Percentiles rank a stretch among this genome's conserved stretches.
phyloP scores from a whole-genome alignment of 306 rosid genomes.

The Rosa lucieae region DNA sequence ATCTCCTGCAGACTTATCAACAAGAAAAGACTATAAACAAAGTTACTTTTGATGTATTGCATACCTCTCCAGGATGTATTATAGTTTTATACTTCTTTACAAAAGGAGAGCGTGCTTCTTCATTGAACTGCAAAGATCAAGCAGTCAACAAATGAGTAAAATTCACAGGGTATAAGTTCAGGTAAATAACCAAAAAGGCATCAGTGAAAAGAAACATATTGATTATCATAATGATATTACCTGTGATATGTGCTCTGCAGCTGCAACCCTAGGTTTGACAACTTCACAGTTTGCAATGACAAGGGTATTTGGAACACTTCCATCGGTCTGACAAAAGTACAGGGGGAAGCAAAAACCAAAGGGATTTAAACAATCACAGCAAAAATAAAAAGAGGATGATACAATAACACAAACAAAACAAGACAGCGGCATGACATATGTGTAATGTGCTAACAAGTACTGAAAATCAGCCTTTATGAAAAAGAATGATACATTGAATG shows the following conservation, averaged over 20 bases:
- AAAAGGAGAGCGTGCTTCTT: too few species aligned
- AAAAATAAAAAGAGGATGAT: background rate
- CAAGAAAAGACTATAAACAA: too few species aligned
- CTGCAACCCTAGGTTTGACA: slow-evolving; percentile 98
- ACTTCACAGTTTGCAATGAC: slow-evolving; percentile 98
- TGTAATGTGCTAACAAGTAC: background rate
- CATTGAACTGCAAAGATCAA: slow-evolving; percentile 71
- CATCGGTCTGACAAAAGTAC: slow-evolving; percentile 69
- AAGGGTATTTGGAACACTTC: slow-evolving; percentile 91
- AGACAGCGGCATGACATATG: background rate
- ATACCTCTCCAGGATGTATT: too few species aligned
- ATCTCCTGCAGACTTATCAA: background rate
- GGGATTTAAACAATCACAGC: background rate
- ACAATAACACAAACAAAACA: background rate
- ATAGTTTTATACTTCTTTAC: too few species aligned
- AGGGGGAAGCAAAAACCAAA: background rate
- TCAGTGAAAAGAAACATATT: background rate
- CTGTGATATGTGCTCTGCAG: slow-evolving; percentile 98
- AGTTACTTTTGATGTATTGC: too few species aligned
- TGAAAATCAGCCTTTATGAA: background rate
- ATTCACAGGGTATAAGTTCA: slow-evolving; percentile 3
- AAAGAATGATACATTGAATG: background rate
- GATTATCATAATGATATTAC: slow-evolving; percentile 28
- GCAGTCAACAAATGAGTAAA: slow-evolving; percentile 6
- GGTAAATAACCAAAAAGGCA: background rate